Evolutionary conservation across 148 eudicot species (phyloP), one percentile per base, ranked within the genome.

Genomic region (Camellia japonica): DNA sequence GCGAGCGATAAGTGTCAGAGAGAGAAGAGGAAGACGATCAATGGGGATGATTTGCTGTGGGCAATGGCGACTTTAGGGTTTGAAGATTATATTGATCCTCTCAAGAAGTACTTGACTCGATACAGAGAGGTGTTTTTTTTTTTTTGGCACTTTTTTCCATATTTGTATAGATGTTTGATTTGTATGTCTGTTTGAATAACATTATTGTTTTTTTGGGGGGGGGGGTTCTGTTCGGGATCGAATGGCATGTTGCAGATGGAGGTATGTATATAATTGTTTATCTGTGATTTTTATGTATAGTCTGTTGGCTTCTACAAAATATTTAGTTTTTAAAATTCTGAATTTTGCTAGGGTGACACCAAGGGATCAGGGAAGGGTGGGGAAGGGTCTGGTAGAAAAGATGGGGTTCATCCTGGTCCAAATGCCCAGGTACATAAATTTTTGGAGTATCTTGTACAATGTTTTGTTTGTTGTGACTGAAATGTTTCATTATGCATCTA

Each of bases 1-100:
- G 98, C 98, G 43, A 94, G 98, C 70, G 98, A 94, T 75, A 94
- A 92, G 88, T 94, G 98, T 82, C 95, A 89, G 86, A 91, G 90
- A 78, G 98, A 94, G 86, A 94, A 94, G 83, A 87, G 98, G 83
- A 94, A 94, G 89, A 94, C 98, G 1, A 92, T 94, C 60, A 94
- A 94, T 85, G 98, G 98, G n/a, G 98, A 94, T 85, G 98, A 94
- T 89, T 86, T 94, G 82, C 84, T 94, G 49, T 94, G 97, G 98
- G 98, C 98, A 66, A 94, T 94, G 98, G 94, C 93, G 2, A 94
- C 94, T 74, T 78, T 94, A 64, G 97, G 97, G 59, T 94, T 94
- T 85, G 98, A 94, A 86, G 98, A 94, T 71, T 94, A 92, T 80
- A 94, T 94, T 75, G 98, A 94, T 43, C 97, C 98, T 23, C 90